Base-by-base conservation (phyloP, 78 protist species). In the Dictyostelium citrinum region DNA sequence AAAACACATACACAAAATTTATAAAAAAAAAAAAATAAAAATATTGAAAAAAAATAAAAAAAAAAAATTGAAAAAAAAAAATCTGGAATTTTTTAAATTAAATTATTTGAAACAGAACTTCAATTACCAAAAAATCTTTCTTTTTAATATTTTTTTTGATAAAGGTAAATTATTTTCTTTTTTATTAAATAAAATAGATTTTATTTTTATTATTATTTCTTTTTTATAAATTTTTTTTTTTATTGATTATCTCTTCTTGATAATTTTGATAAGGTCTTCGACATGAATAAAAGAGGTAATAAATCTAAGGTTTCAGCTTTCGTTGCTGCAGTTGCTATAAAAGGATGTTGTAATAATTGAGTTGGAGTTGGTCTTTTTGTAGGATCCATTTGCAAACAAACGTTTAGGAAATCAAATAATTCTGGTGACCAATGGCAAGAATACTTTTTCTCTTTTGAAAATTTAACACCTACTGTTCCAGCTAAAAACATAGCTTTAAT, bases 301-400 rank as follows among this genome's bases (percentile, higher is more conserved):
- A 88, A 24, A 31, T 88, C 85, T 14, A 78, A 46, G 5, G 81
- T 78, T 67, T 88, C 93, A 55, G 46, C 43, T 81, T 83, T 90
- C 22, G 90, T 77, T 43, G 95, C 91, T 20, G 90, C 95, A 24
- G 79, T 82, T 14, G 75, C 78, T 20, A 90, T 83, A 35, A 93
- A 93, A 24, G 91, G 95, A 45, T 93, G 96, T 27, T 85, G 58
- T 2, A 88, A 81, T 45, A 93, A 83, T 37, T 78, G 78, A 11
- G 85, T 81, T 58, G 96, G 78, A 10, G 82, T 82, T 17, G 83
- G 90, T 84, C 96, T 61, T 60, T 93, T 93, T 1, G 81, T 35
- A 2, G 96, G 90, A 39, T 93, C 96, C 75, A 78, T 71, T 51
- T 93, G 96, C 5, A 93, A n/a, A 27, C 96, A 93, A 46, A 8